These are phyloP conservation scores for Ziziphus jujuba DNA, from an alignment of 306 rosid species.

Conservation along the genomic window DNA sequence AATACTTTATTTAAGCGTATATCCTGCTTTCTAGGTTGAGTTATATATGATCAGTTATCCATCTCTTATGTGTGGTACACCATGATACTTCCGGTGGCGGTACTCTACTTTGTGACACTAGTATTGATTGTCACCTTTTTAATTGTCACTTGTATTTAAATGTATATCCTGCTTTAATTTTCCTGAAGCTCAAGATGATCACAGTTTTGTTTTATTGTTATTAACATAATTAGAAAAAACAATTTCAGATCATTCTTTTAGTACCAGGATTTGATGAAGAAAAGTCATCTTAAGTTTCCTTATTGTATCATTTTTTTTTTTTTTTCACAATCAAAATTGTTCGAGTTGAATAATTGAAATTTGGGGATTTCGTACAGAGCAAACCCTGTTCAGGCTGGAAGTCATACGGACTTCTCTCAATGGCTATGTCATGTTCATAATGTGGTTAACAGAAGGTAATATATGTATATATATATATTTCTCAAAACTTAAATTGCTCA, in stretches of 20 bases:
- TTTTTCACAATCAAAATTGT: background rate
- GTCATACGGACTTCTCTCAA: constrained; percentile 53
- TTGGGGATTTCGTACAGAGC: constrained; percentile 44
- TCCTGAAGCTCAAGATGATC: no score
- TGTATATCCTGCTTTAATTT: no score
- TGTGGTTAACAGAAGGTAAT: constrained; percentile 80
- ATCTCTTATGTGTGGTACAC: background rate
- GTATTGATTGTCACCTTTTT: background rate
- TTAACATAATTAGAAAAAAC: no score
- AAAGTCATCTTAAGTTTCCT: background rate
- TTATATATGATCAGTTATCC: background rate
- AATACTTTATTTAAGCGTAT: background rate
- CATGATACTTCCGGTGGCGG: background rate
- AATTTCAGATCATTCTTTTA: no score
- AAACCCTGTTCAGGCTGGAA: constrained; percentile 82
- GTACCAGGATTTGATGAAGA: no score
- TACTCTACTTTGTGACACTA: background rate
- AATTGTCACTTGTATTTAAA: no score
- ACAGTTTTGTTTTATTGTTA: no score
- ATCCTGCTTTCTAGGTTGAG: background rate
- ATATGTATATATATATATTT: no score
- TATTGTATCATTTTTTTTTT: background rate
- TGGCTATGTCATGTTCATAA: constrained; percentile 86
- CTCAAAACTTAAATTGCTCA: background rate
- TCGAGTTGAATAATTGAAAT: background rate